phyloP scores from a whole-genome alignment of 2,329 filamentous ascomycete genomes.

The Epichloe gansuensis region DNA sequence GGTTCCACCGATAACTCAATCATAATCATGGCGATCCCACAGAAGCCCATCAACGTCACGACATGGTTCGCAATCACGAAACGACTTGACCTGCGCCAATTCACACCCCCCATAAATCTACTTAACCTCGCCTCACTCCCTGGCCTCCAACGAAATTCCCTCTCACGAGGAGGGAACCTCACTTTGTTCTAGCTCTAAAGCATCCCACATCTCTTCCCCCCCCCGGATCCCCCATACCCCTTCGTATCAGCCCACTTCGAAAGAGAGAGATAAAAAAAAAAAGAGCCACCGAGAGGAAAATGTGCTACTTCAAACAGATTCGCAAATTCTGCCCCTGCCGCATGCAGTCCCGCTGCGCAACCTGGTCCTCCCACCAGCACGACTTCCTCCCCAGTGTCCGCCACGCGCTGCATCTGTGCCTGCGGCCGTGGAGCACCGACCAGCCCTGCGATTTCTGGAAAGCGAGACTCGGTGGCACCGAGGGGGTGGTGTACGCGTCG shows the following conservation, averaged over 20 bases:
- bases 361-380: not conserved
- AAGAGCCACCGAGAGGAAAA: not conserved
- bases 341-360: not conserved
- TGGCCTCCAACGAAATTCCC: no score
- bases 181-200: no score
- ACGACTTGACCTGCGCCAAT: not conserved
- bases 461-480: not conserved
- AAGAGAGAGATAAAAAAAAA: not conserved
- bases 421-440: not conserved
- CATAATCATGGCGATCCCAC: no score
- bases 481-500: not conserved
- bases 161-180: no score
- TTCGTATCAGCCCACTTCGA: no score
- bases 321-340: conserved; percentile 2
- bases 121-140: not conserved
- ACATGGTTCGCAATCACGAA: no score
- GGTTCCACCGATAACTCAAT: no score
- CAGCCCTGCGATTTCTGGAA: conserved; percentile 1
- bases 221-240: no score
- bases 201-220: no score
- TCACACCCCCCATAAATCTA: not conserved
- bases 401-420: not conserved
- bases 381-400: not conserved
- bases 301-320: conserved; percentile 3
- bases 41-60: no score